Base-by-base conservation (phyloP, 352 stramenopile genomes). In the Pilasporangium apinafurcum region DNA sequence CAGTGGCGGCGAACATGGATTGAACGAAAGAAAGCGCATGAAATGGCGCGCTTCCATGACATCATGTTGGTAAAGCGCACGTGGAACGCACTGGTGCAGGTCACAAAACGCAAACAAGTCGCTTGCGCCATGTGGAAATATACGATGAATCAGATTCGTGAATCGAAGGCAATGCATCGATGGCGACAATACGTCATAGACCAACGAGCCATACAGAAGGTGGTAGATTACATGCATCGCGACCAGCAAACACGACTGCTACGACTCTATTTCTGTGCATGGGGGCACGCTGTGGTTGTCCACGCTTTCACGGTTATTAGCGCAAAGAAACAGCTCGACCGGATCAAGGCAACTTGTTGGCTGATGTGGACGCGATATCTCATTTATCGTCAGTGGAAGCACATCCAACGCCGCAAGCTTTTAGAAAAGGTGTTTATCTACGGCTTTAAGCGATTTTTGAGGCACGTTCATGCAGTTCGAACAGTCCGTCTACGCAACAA, bases 101-200 rank as follows among this genome's bases (percentile, higher is more conserved):
- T 62, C 4, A 57, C 48, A 13, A 62, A 62, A 32, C 53, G 53
- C 8, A 31, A 48, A 26, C 36, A 53, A 13, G 53, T 62, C 12
- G 48, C 53, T 3, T 22, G 37, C n/a, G 51, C 38, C 16, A 53
- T 61, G 40, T 57, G 47, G 53, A 39, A 34, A 27, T 61, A 57
- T 31, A 34, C 47, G 22, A 37, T 40, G 22, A 8, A 28, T n/a
- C 48, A 30, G 4, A 38, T 56, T 9, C 52, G 46, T 1, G 5
- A 41, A 30, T 30, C 13, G 14, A 38, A 43, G 30, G 20, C 28
- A 8, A 1, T 53, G 14, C n/a, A 31, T 13, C 25, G n/a, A n/a
- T 53, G 46, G 46, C 36, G 41, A 14, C 37, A 34, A n/a, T 31
- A 30, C 8, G 5, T 46, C 2, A 14, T 24, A 24, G 16, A 26